These are phyloP conservation scores for Helotiales sp. DNA, from an alignment of 2,329 filamentous ascomycete genomes.

Conservation along the genomic window DNA sequence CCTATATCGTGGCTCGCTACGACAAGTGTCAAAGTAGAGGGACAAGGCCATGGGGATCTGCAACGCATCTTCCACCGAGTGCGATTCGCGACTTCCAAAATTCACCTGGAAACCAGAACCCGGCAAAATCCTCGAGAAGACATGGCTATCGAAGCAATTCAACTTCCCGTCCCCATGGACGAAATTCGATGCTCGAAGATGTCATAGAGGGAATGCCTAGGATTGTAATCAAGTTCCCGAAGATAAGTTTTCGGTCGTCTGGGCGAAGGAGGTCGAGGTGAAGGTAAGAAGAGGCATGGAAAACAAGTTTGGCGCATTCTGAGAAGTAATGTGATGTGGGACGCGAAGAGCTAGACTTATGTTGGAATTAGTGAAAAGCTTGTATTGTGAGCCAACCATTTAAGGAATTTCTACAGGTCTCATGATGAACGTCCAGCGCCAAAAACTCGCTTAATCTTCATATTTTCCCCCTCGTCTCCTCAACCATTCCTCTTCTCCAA, in stretches of 20 bases:
- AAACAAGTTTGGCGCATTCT: neutral
- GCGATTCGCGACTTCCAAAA: neutral
- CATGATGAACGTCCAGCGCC: too few relatives aligned
- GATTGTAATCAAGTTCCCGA: neutral
- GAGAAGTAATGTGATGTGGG: too few relatives aligned
- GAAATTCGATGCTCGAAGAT: neutral
- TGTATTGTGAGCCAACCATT: too few relatives aligned
- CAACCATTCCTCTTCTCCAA: slow-evolving; percentile 34
- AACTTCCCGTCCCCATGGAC: neutral
- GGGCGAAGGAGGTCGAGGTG: neutral
- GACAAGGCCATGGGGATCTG: neutral
- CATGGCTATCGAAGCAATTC: neutral
- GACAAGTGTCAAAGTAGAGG: neutral
- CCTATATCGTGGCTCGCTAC: neutral
- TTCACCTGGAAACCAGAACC: neutral
- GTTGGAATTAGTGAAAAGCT: too few relatives aligned
- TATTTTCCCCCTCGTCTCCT: too few relatives aligned
- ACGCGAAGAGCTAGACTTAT: neutral
- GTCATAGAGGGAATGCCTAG: neutral
- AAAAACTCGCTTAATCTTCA: too few relatives aligned
- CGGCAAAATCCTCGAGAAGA: neutral
- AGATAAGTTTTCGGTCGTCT: neutral
- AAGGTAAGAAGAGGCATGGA: neutral
- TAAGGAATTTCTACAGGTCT: too few relatives aligned
- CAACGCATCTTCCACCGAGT: neutral